Percentiles rank a stretch among this genome's conserved stretches.
Evolutionary conservation across 2,329 filamentous ascomycete genomes (phyloP).

Genomic region (Diaporthe longicolla): DNA sequence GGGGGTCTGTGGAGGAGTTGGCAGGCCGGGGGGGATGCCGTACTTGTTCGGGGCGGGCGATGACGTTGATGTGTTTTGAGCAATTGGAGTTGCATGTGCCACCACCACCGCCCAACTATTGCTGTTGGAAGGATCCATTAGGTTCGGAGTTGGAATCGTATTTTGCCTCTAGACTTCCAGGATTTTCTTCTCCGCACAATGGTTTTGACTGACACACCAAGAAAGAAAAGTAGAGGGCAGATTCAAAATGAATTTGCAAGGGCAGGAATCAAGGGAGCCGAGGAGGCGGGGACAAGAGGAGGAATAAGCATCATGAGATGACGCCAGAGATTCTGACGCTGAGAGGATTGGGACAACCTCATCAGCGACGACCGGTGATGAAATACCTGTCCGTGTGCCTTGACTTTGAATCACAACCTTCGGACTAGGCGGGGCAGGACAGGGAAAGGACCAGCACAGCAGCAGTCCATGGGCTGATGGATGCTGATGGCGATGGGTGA

Average conservation of each 20-base stretch:
- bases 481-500: slow-evolving; percentile 5
- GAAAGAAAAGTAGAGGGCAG: background rate
- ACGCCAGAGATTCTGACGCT: background rate
- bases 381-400: slow-evolving; percentile 6
- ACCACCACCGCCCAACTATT: slow-evolving; percentile 7
- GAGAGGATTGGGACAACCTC: slow-evolving; percentile 1
- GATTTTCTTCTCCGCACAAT: background rate
- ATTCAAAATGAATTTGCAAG: background rate
- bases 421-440: slow-evolving; percentile 17
- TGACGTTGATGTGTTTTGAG: slow-evolving; percentile 38
- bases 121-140: background rate
- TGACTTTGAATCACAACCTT: background rate
- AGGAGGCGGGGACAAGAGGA: background rate
- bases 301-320: slow-evolving; percentile 11
- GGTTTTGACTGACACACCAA: background rate
- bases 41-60: slow-evolving; percentile 27
- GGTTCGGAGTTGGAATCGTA: background rate
- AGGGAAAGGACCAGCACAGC: background rate
- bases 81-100: slow-evolving; percentile 18
- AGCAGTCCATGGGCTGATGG: slow-evolving; percentile 6
- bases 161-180: background rate
- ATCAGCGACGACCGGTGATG: slow-evolving; percentile 15
- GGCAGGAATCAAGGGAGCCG: background rate
- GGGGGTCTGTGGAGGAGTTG: slow-evolving; percentile 38
- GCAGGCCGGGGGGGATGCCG: slow-evolving; percentile 6